A percentile compares a stretch with the other conserved stretches of the same genome.
phyloP scores from a whole-genome alignment of 208 protist genomes.

The Leishmania guyanensis region DNA sequence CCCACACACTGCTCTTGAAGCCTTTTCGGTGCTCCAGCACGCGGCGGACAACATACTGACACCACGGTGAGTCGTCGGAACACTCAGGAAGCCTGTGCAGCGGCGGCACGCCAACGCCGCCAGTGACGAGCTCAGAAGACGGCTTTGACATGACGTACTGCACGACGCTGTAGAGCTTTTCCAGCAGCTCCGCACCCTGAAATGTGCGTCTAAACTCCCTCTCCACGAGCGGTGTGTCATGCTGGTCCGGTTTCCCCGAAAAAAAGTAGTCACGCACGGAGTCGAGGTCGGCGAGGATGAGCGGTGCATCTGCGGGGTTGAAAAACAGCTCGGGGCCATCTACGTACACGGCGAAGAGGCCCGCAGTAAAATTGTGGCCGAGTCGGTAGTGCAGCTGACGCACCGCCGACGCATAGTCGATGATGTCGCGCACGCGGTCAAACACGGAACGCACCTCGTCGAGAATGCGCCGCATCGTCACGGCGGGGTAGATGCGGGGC shows the following conservation, averaged over 20 bases:
- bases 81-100: slow-evolving; percentile 50
- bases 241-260: not conserved
- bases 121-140: slow-evolving; percentile 45
- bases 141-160: slow-evolving; percentile 59
- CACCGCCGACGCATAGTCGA: slow-evolving; percentile 23
- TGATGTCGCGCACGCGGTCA: slow-evolving; percentile 5
- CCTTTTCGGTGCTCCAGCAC: slow-evolving; percentile 57
- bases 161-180: slow-evolving; percentile 50
- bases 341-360: slow-evolving; percentile 46
- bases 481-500: slow-evolving; percentile 25
- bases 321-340: slow-evolving; percentile 48
- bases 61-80: slow-evolving; percentile 62
- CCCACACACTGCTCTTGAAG: slow-evolving; percentile 33
- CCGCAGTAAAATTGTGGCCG: slow-evolving; percentile 42
- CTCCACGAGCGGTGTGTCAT: not conserved
- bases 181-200: slow-evolving; percentile 30
- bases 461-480: slow-evolving; percentile 32
- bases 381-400: slow-evolving; percentile 34
- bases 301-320: slow-evolving; percentile 35
- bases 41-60: slow-evolving; percentile 56
- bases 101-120: slow-evolving; percentile 55
- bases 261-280: slow-evolving; percentile 37
- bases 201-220: not conserved
- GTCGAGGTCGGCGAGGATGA: slow-evolving; percentile 47
- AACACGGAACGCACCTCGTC: slow-evolving; percentile 10